Evolutionary conservation across 2,329 filamentous ascomycete genomes (phyloP).

Genomic region (Paraconiothyrium sp.): DNA sequence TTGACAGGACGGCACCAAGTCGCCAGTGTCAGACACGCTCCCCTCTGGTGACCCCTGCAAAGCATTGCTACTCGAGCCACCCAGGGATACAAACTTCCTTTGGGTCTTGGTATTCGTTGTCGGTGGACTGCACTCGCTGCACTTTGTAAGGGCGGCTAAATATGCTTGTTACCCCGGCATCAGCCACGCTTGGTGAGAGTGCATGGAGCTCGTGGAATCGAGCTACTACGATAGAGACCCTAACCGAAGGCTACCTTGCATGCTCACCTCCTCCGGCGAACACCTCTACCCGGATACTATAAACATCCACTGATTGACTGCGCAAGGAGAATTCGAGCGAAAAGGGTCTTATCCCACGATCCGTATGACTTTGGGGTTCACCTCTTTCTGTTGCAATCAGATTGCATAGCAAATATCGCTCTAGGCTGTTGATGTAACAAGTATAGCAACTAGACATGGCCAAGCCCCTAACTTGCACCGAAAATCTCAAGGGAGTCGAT

Average conservation of each 20-base stretch:
- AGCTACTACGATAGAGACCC: neutral
- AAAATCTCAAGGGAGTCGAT: neutral
- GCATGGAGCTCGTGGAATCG: neutral
- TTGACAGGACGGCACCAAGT: too few species aligned
- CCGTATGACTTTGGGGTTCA: neutral
- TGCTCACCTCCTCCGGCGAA: neutral
- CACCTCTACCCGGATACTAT: neutral
- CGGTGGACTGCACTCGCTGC: neutral
- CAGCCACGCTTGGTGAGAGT: neutral
- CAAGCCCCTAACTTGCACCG: neutral
- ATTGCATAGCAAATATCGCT: neutral
- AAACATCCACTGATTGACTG: neutral
- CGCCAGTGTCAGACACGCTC: too few species aligned
- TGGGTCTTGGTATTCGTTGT: too few species aligned
- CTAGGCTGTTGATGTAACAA: neutral
- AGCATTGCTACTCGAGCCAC: neutral
- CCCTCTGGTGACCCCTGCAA: too few species aligned
- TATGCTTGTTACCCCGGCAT: slow-evolving; percentile 6
- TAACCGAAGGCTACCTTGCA: neutral
- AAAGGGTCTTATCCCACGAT: neutral
- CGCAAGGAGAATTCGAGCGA: neutral
- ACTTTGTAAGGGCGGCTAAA: slow-evolving; percentile 6
- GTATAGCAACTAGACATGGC: neutral
- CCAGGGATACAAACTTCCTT: neutral
- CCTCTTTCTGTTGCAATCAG: neutral